These are phyloP conservation scores for Podaxis sp. DNA, from an alignment of 768 basidiomycete species.

Conservation along the genomic window DNA sequence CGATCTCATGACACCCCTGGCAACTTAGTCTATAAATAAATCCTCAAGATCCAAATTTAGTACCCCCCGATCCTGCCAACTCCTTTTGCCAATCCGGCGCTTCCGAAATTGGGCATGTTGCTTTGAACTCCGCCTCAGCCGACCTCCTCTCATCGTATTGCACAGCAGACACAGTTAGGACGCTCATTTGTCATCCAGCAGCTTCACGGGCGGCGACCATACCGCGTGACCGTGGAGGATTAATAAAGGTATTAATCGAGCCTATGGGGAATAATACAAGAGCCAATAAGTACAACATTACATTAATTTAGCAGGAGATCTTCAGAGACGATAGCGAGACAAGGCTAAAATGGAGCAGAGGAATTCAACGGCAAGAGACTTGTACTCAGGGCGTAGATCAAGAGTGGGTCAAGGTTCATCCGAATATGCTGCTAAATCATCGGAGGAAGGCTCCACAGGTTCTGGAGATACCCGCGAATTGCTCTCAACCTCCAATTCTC, in stretches of 20 bases:
- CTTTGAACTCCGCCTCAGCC: not conserved
- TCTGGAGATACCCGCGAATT: not conserved
- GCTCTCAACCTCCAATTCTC: not conserved
- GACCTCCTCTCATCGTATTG: not conserved
- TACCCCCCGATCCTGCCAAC: not conserved
- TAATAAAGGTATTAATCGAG: not conserved
- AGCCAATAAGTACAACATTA: not conserved
- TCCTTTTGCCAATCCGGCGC: not conserved
- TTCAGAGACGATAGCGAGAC: not conserved
- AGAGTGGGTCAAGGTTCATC: not conserved
- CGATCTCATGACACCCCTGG: not conserved
- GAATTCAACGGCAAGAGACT: not conserved
- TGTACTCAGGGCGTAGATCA: not conserved
- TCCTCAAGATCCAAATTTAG: not conserved
- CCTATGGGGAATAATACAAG: not conserved
- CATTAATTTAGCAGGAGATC: not conserved
- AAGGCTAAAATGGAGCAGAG: not conserved
- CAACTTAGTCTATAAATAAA: slow-evolving; percentile 6
- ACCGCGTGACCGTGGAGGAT: not conserved
- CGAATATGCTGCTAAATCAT: slow-evolving; percentile 8
- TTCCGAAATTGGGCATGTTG: not conserved
- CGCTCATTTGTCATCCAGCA: not conserved
- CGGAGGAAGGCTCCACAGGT: slow-evolving; percentile 1
- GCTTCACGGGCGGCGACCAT: not conserved
- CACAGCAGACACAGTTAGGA: not conserved